Percentiles rank a stretch among this genome's conserved stretches.
Evolutionary conservation across 1,284 basidiomycete species (phyloP).

Genomic region (Irpex lacteus): DNA sequence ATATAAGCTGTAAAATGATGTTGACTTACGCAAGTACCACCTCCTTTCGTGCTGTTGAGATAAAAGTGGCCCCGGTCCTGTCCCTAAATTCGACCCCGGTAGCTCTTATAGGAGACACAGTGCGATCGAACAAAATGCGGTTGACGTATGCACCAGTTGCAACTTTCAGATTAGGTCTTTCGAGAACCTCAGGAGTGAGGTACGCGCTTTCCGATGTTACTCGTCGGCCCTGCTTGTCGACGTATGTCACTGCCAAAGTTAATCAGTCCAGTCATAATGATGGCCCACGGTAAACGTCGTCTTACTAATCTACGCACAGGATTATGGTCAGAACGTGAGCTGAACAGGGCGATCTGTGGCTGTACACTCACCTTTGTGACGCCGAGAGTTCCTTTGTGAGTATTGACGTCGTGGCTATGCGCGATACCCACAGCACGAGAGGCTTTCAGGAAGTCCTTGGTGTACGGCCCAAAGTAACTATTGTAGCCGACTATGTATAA

Average conservation of each 20-base stretch:
- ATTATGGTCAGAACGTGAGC: not conserved
- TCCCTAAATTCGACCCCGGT: constrained; percentile 59
- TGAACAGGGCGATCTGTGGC: no score
- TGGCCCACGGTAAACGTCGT: no score
- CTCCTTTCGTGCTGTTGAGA: constrained; percentile 51
- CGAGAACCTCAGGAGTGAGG: constrained; percentile 57
- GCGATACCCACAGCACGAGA: constrained; percentile 48
- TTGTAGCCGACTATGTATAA: constrained; percentile 28
- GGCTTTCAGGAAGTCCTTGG: constrained; percentile 45
- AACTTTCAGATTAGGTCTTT: constrained; percentile 61
- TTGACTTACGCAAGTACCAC: constrained; percentile 56
- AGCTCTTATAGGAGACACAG: constrained; percentile 42
- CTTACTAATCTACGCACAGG: constrained; percentile 20
- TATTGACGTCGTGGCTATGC: constrained; percentile 49
- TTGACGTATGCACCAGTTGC: constrained; percentile 51
- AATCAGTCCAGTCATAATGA: not conserved
- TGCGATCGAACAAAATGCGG: constrained; percentile 54
- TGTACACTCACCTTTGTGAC: constrained; percentile 44
- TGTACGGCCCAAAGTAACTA: constrained; percentile 31
- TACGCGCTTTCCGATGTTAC: constrained; percentile 65
- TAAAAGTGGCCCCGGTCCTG: constrained; percentile 34
- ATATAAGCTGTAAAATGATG: constrained; percentile 1
- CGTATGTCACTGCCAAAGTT: constrained; percentile 54
- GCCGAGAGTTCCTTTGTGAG: constrained; percentile 45
- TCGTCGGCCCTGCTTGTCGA: constrained; percentile 46